Evolutionary conservation across 2,329 filamentous ascomycete species (phyloP), one percentile per base, ranked within the genome.

Genomic region (Venturia effusa): DNA sequence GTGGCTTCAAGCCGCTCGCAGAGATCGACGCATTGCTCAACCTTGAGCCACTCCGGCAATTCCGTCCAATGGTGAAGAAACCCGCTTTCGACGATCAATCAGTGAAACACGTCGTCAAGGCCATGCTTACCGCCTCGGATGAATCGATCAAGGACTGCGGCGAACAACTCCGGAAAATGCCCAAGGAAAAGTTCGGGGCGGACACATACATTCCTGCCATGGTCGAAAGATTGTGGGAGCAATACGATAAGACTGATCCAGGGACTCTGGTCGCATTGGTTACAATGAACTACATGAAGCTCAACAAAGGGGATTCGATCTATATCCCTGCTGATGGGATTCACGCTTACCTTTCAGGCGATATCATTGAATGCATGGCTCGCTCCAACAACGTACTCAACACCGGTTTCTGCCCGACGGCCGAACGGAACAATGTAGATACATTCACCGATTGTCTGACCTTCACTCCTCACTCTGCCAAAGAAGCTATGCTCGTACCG

Each of bases 331-430:
- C 87, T 0, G 87, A 90, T 67, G 87, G 86, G 4, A 88, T 90
- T 63, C 87, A 91, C 70, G 88, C 88, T 0, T 91, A 90, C 70
- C 77, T 91, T 0, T 81, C 81, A 4, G 88, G 88, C 3, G 84
- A 90, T 70, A 89, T 91, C 61, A 84, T 91, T 68, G 88, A 91
- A 73, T 90, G 88, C 74, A 91, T 91, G 88, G 88, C 88, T 1
- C 81, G 87, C 8, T 85, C 81, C 24, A 86, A 91, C 76, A 90
- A 90, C 65, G 88, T 92, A 1, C 78, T 92, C 61, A 89, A 89
- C 72, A 84, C 83, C 0, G 88, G 88, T 0, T 90, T 92, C 77
- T 91, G 87, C 68, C 87, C 88, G 0, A 78, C 79, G 1, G 82
- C 84, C 0, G 84, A 89, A 59, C 80, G 87, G 15, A 82, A 89